Evolutionary conservation across 257 asterid species (phyloP).

Genomic region (Cruciata laevipes): DNA sequence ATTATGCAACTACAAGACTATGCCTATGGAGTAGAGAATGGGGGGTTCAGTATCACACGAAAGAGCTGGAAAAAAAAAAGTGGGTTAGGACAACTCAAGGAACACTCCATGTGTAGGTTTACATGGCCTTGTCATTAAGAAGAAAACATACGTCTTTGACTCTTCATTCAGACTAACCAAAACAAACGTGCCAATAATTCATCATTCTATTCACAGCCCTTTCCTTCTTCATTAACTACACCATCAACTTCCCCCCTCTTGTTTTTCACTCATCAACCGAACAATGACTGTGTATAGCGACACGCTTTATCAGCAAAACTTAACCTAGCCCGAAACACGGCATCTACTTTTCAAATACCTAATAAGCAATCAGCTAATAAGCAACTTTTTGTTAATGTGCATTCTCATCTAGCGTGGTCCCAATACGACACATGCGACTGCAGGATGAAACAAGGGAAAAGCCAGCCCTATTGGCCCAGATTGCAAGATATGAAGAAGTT

Average conservation of each 20-base stretch:
- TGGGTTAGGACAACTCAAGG: neutral
- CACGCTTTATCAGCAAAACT: too few species aligned
- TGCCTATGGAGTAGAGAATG: neutral
- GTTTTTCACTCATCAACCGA: neutral
- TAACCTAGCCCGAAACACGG: too few species aligned
- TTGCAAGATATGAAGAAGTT: too few species aligned
- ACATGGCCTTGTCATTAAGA: slow-evolving; percentile 13
- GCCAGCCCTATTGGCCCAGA: too few species aligned
- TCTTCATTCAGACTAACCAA: slow-evolving; percentile 8
- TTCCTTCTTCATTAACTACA: slow-evolving; percentile 7
- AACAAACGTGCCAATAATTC: slow-evolving; percentile 5
- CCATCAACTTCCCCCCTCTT: neutral
- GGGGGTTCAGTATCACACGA: neutral
- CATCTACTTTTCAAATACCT: too few species aligned
- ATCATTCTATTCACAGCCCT: neutral
- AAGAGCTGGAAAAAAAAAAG: neutral
- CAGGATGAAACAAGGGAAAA: neutral
- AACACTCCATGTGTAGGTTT: slow-evolving; percentile 20
- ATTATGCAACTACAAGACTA: neutral
- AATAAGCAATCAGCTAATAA: too few species aligned
- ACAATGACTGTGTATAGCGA: too few species aligned
- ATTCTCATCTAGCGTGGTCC: too few species aligned
- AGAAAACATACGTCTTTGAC: slow-evolving; percentile 13
- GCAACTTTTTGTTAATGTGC: too few species aligned
- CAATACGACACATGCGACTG: too few species aligned